Percentiles rank a stretch among this genome's conserved stretches.
Evolutionary conservation across 495 filamentous ascomycete species (phyloP).

Genomic region (Penicillium roqueforti): DNA sequence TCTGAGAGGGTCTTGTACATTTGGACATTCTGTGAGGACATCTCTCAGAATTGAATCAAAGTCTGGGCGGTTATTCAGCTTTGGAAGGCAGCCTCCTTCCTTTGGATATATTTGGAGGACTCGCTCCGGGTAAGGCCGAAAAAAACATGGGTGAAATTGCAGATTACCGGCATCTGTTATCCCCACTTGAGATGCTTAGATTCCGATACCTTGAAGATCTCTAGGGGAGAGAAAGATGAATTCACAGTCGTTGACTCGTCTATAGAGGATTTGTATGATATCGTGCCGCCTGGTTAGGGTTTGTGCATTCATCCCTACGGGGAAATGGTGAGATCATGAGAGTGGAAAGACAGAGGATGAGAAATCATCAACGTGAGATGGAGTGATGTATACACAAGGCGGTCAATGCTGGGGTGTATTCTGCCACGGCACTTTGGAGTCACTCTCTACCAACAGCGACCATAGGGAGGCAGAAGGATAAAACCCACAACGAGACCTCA

Average conservation of each 20-base stretch:
- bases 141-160: conserved; percentile 5
- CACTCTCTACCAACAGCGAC: too few relatives aligned
- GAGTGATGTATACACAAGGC: too few relatives aligned
- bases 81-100: too few relatives aligned
- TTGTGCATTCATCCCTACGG: neutral
- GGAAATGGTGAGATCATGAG: neutral
- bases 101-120: conserved; percentile 4
- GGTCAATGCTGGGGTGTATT: too few relatives aligned
- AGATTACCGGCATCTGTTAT: neutral
- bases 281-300: neutral
- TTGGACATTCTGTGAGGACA: neutral
- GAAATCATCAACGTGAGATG: too few relatives aligned
- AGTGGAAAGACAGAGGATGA: too few relatives aligned
- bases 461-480: too few relatives aligned
- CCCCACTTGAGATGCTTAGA: conserved; percentile 3
- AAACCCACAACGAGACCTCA: too few relatives aligned
- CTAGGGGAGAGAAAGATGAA: neutral
- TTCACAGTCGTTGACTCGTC: neutral
- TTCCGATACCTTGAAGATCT: conserved; percentile 2
- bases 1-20: neutral
- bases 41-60: neutral
- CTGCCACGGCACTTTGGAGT: too few relatives aligned
- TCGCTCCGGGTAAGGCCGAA: conserved; percentile 2
- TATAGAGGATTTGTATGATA: neutral
- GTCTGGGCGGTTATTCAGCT: neutral